phyloP scores from a whole-genome alignment of 148 eudicot species.

The Rheum nobile region DNA sequence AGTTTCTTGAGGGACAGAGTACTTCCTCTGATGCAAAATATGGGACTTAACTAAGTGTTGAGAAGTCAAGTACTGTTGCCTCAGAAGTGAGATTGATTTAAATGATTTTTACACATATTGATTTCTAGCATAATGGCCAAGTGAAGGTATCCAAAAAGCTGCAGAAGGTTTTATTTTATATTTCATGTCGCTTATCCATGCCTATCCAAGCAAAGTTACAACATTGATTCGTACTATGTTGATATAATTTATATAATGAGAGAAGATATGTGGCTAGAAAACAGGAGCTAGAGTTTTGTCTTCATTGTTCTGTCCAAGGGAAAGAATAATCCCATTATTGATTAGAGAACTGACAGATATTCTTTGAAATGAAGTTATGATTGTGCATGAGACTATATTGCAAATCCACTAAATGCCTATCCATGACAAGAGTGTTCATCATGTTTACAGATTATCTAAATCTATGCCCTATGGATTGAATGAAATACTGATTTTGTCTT shows the following conservation, averaged over 20 bases:
- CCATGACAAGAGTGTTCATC: background rate
- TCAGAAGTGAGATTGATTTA: background rate
- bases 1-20: background rate
- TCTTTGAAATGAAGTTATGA: background rate
- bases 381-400: background rate
- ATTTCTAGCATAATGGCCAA: conserved; percentile 6
- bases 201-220: background rate
- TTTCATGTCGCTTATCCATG: background rate
- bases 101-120: background rate
- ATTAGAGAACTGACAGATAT: background rate
- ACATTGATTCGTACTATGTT: background rate
- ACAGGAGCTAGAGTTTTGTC: background rate
- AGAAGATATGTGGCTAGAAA: background rate
- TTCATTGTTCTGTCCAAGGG: conserved; percentile 3
- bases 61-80: conserved; percentile 1
- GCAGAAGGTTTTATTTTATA: background rate
- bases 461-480: background rate
- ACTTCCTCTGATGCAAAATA: background rate
- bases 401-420: background rate
- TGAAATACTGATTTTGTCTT: background rate
- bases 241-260: background rate
- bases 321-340: background rate
- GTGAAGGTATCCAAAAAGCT: background rate
- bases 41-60: background rate
- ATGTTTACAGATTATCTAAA: background rate